Conservation (phyloP, 2,329 filamentous ascomycete species). For the Chalaropsis ovoidea region DNA sequence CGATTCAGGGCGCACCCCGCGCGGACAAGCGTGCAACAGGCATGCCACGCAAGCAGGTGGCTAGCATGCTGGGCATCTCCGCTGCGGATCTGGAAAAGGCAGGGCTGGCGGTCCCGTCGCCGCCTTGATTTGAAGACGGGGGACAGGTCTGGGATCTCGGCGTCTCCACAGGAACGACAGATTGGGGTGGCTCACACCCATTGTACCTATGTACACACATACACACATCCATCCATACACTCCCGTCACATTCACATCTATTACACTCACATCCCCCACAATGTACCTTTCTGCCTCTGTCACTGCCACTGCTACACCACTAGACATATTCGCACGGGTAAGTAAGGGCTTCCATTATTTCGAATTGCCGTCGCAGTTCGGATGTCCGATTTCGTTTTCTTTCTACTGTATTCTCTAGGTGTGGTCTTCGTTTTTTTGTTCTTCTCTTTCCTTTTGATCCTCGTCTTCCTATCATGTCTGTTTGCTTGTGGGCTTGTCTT, state of each 20-base stretch:
- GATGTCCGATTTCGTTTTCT: conserved; percentile 24
- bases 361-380: neutral
- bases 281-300: neutral
- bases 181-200: neutral
- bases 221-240: neutral
- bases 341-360: neutral
- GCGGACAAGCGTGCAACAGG: conserved; percentile 44
- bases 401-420: conserved; percentile 1
- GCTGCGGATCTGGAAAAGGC: conserved; percentile 30
- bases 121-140: conserved; percentile 17
- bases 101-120: conserved; percentile 15
- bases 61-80: conserved; percentile 39
- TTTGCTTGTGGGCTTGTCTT: conserved; percentile 9
- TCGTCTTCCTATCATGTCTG: conserved; percentile 9
- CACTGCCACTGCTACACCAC: neutral
- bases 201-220: neutral
- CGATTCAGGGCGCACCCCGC: conserved; percentile 76
- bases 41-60: conserved; percentile 48
- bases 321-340: neutral
- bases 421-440: conserved; percentile 1
- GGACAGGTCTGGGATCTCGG: neutral
- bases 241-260: neutral
- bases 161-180: neutral
- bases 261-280: neutral
- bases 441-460: neutral